phyloP scores from a whole-genome alignment of 176 grass and related monocot species.

The Otatea glauca region DNA sequence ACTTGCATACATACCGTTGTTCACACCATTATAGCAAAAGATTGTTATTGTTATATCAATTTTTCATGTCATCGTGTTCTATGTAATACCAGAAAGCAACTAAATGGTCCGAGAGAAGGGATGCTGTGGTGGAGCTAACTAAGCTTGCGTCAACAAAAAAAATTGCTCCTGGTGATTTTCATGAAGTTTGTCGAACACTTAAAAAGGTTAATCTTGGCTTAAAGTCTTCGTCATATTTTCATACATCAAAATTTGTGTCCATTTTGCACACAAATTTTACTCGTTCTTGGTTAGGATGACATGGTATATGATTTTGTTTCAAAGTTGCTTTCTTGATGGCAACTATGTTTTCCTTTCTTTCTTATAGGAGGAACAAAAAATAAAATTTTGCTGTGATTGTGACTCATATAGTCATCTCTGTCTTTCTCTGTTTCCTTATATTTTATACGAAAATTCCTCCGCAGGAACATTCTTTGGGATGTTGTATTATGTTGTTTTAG shows the following conservation, averaged over 20 bases:
- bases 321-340: background rate
- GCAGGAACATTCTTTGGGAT: background rate
- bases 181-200: constrained; percentile 88
- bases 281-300: background rate
- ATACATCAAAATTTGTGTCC: background rate
- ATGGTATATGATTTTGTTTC: background rate
- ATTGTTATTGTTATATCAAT: constrained; percentile 21
- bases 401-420: background rate
- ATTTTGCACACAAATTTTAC: background rate
- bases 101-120: constrained; percentile 99
- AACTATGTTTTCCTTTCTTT: background rate
- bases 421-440: background rate
- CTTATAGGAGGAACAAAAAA: background rate
- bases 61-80: constrained; percentile 33
- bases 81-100: constrained; percentile 83
- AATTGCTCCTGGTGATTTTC: constrained; percentile 93
- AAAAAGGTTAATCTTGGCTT: constrained; percentile 73
- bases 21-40: background rate
- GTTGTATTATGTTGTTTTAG: background rate
- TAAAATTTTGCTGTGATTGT: background rate
- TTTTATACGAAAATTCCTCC: background rate
- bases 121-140: constrained; percentile 90
- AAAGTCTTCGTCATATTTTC: constrained; percentile 13
- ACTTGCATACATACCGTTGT: constrained; percentile 7
- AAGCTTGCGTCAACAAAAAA: constrained; percentile 96